Conservation (phyloP, 129 eudicot genomes). For the Glebionis coronaria region DNA sequence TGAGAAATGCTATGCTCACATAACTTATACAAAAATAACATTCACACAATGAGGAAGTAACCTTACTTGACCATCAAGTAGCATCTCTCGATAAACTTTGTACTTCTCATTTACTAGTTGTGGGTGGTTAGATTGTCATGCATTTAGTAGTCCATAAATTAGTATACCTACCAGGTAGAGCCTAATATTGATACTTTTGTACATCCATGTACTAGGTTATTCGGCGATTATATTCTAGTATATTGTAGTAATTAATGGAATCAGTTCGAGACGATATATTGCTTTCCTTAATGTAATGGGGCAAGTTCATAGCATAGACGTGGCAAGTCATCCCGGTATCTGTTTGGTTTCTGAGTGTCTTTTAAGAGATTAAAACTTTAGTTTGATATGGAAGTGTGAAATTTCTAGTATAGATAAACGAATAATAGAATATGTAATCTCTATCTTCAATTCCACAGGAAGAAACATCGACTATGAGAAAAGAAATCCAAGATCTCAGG, state of each 20-base stretch:
- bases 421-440: conserved; percentile 2
- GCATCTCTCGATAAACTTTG: not conserved
- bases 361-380: not conserved
- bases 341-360: not conserved
- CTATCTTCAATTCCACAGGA: conserved; percentile 51
- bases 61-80: too few species aligned
- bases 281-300: not conserved
- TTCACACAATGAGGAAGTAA: too few species aligned
- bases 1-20: too few species aligned
- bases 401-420: not conserved
- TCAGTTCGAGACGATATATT: not conserved
- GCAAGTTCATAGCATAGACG: not conserved
- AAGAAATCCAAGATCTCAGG: conserved; percentile 89
- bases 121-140: conserved; percentile 8
- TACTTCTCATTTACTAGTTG: not conserved
- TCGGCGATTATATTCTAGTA: not conserved
- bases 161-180: not conserved
- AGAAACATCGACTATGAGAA: conserved; percentile 83
- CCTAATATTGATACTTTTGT: not conserved
- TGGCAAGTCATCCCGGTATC: not conserved
- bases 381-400: not conserved
- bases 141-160: not conserved
- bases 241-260: not conserved
- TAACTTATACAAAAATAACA: too few species aligned
- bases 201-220: conserved; percentile 10